Evolutionary conservation across 495 filamentous ascomycete genomes (phyloP), one percentile per base, ranked within the genome.

Genomic region (Penicillium verhagenii): DNA sequence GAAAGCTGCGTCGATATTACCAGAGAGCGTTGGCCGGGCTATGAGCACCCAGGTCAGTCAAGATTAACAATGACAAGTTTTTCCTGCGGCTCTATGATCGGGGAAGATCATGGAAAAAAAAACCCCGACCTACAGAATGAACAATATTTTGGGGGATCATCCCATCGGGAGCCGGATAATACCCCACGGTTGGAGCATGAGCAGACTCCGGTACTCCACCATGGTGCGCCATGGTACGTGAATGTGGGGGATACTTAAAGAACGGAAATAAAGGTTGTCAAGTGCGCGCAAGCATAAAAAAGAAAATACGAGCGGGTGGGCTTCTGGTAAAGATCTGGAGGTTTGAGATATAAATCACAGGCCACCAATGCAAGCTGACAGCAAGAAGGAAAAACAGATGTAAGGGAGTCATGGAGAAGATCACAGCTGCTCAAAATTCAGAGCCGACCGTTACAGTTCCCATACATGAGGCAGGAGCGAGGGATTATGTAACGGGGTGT

Each of bases 401-500:
- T 11, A 31, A 11, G 13, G 7, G 33, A 35, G 7, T 14, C 33
- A 33, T 14, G 29, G 4, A n/a, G 13, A 35, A 6, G 13, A 6
- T 33, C 33, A 16, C 33, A 28, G 26, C 6, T 28, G 26, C 6
- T 6, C n/a, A n/a, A n/a, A n/a, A n/a, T n/a, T n/a, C 26, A 6
- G 26, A 28, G 5, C 5, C 5, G 5, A 1, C 28, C 6, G 14
- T 35, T 4, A 3, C 3, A 14, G 13, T 35, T 16, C 16, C 33
- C 14, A n/a, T 35, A 31, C 28, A 35, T 48, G 18, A 28, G 33
- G 46, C 46, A 48, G 46, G 46, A 48, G 6, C 46, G 16, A 48
- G 16, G 3, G 46, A 24, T 48, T 48, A 48, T 48, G 46, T 48
- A 31, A 48, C 29, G 16, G 35, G 19, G 28, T 33, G 46, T 48